Percentiles rank a stretch among this genome's conserved stretches.
Conservation (phyloP, 1,284 basidiomycete species). For the Leccinum laetum region DNA sequence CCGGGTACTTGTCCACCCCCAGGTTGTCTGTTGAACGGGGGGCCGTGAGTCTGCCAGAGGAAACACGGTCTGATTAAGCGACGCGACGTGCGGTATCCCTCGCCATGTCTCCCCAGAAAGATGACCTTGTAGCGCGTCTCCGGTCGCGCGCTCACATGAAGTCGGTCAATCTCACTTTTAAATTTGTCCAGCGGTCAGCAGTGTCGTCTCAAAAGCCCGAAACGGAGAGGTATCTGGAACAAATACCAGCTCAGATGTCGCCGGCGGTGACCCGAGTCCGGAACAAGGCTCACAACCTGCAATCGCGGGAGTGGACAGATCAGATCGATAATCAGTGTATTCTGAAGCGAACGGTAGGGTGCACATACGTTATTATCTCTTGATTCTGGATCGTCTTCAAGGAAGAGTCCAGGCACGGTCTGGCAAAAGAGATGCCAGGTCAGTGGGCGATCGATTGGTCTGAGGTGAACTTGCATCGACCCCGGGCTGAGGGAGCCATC, state of each 20-base stretch:
- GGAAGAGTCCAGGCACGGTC: slow-evolving; percentile 19
- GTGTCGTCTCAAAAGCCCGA: slow-evolving; percentile 58
- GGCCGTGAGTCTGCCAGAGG: background rate
- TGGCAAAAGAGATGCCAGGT: background rate
- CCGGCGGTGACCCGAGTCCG: background rate
- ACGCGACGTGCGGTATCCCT: slow-evolving; percentile 51
- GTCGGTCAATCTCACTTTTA: slow-evolving; percentile 36
- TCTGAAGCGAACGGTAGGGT: background rate
- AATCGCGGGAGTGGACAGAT: background rate
- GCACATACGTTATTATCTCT: slow-evolving; percentile 15
- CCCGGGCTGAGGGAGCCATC: background rate
- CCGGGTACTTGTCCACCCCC: slow-evolving; percentile 66
- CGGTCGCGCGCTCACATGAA: slow-evolving; percentile 44
- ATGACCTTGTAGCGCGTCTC: slow-evolving; percentile 59
- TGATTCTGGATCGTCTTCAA: slow-evolving; percentile 24
- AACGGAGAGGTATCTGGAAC: slow-evolving; percentile 53
- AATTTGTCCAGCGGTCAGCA: slow-evolving; percentile 57
- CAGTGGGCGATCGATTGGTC: background rate
- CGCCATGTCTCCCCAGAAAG: slow-evolving; percentile 69
- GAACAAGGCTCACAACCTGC: slow-evolving; percentile 20
- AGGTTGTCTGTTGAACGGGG: slow-evolving; percentile 62
- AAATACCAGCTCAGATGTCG: background rate
- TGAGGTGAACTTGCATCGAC: background rate
- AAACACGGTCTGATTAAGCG: background rate
- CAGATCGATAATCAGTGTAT: background rate